phyloP scores from a whole-genome alignment of 2,329 filamentous ascomycete species.

The Trichoderma aggressivum region DNA sequence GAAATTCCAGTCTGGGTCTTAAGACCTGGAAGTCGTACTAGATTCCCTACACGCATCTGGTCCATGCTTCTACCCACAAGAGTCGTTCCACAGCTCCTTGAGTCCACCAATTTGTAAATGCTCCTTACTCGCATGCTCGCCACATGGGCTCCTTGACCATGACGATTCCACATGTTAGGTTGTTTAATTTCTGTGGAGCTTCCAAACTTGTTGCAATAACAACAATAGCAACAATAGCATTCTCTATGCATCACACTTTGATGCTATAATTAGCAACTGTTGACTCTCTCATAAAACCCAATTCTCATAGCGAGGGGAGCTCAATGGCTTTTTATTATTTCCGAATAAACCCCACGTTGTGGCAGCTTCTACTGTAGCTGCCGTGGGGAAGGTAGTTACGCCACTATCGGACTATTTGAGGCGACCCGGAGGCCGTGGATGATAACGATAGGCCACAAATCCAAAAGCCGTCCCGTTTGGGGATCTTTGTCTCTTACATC shows the following conservation, averaged over 20 bases:
- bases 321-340: neutral
- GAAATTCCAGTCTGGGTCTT: neutral
- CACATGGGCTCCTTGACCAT: neutral
- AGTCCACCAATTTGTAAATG: neutral
- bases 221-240: neutral
- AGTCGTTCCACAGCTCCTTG: neutral
- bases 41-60: neutral
- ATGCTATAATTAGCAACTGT: neutral
- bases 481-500: conserved; percentile 2
- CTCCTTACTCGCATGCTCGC: neutral
- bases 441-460: conserved; percentile 9
- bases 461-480: neutral
- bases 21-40: neutral
- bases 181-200: neutral
- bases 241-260: neutral
- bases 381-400: conserved; percentile 9
- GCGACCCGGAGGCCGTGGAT: neutral
- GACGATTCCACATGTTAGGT: neutral
- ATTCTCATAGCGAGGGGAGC: neutral
- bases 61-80: neutral
- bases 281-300: neutral
- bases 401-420: conserved; percentile 5
- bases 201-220: neutral
- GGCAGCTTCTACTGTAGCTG: conserved; percentile 11
- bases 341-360: conserved; percentile 7